Base-by-base conservation (phyloP, 495 filamentous ascomycete species). In the Pyrenula aspistea region DNA sequence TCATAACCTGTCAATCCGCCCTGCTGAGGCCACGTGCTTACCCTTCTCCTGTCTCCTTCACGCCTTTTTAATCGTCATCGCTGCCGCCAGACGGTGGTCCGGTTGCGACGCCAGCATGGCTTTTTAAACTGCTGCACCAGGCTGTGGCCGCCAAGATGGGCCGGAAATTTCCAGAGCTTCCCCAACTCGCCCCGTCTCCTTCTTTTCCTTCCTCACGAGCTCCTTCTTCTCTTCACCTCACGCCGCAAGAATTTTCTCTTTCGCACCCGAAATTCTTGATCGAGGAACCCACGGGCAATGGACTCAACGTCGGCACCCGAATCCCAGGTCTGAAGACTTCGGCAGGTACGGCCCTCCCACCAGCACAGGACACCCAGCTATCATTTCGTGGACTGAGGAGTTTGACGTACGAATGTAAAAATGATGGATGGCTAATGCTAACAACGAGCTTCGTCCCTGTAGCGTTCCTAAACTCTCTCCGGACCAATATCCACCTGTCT, bases 391-490 rank as follows among this genome's bases (percentile, higher is more conserved):
- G 31, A 42, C 20, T 52, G 50, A 48, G 42, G 19, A n/a, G n/a
- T n/a, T n/a, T n/a, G n/a, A n/a, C n/a, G n/a, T n/a, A n/a, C n/a
- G n/a, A n/a, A n/a, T n/a, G n/a, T 15, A 42, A 42, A 4, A 42
- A 42, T 4, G 4, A 42, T 42, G 15, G 31, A 4, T 42, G 8
- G 31, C 8, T 15, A 15, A 8, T 42, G 4, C 31, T 42, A 42
- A 24, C 50, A 52, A 4, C 19, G n/a, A 8, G 22, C n/a, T 20
- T 21, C n/a, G 20, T 11, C 11, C 19, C 19, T 22, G 36, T 53
- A 68, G 62, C 67, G 24, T 68, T 68, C 59, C 57, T 68, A 19
- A 59, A 58, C 3, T 65, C 63, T 20, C 60, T 60, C 52, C 56
- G 67, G 24, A 42, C 69, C 11, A 66, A 66, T 42, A 56, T 64